Conservation (phyloP, 1,139 yeast genomes). For the Blastobotrys illinoisensis region DNA sequence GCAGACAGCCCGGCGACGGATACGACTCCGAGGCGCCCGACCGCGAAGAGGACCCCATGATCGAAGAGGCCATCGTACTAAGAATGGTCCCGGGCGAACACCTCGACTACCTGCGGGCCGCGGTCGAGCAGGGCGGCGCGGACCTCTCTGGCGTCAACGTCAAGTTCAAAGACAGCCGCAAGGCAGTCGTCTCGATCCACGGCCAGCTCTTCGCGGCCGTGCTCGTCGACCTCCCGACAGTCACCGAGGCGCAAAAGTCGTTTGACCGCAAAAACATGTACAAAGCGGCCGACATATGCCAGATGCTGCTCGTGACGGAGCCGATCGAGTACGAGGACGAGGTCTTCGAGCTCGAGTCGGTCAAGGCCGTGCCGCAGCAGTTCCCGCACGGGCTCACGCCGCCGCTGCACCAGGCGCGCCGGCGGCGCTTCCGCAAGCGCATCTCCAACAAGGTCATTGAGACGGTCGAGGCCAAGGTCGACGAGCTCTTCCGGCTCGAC, state of each 20-base stretch:
- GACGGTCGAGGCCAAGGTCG: conserved; percentile 71
- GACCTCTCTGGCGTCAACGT: conserved; percentile 68
- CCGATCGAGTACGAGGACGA: conserved; percentile 54
- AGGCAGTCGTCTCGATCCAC: conserved; percentile 60
- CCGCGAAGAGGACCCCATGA: conserved; percentile 86
- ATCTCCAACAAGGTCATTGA: conserved; percentile 47
- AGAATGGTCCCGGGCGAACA: conserved; percentile 78
- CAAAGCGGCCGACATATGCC: conserved; percentile 82
- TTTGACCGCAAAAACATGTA: conserved; percentile 84
- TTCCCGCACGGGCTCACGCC: conserved; percentile 78
- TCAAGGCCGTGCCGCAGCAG: conserved; percentile 28
- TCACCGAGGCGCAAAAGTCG: conserved; percentile 83
- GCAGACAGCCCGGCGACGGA: conserved; percentile 87
- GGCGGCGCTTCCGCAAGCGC: conserved; percentile 49
- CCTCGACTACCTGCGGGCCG: conserved; percentile 68
- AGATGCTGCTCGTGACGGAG: conserved; percentile 72
- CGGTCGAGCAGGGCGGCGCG: conserved; percentile 50
- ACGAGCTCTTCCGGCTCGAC: conserved; percentile 68
- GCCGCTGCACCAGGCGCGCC: conserved; percentile 57
- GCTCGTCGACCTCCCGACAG: conserved; percentile 82
- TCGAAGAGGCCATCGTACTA: conserved; percentile 79
- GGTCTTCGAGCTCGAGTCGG: conserved; percentile 34
- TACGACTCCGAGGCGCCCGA: conserved; percentile 98
- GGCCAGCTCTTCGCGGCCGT: conserved; percentile 72
- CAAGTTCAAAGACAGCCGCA: conserved; percentile 74